These are phyloP conservation scores for Solanum bulbocastanum DNA, from an alignment of 257 asterid genomes.

Conservation along the genomic window DNA sequence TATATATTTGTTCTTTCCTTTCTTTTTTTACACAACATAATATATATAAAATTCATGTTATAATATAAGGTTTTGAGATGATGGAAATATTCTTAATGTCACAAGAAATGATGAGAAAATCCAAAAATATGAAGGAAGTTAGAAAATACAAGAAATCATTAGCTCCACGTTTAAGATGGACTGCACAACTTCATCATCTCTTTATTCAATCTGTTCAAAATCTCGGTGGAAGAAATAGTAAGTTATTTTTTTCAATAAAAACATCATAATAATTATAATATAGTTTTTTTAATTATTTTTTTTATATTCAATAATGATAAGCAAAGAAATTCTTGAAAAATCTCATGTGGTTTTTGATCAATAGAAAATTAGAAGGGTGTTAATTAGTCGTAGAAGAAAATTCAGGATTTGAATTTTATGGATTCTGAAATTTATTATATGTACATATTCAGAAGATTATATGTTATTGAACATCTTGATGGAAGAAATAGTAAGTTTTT, in stretches of 20 bases:
- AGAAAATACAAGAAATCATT: constrained; percentile 20
- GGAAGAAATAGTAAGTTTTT: not conserved
- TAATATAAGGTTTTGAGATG: not conserved
- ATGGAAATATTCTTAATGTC: not conserved
- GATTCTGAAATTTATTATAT: not conserved
- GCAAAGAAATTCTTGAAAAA: not conserved
- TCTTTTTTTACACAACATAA: not conserved
- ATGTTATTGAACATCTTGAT: not conserved
- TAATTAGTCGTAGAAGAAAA: not conserved
- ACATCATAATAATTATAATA: not conserved
- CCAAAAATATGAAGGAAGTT: not conserved
- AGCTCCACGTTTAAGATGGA: constrained; percentile 24
- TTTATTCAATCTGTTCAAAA: constrained; percentile 17
- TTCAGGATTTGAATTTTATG: not conserved
- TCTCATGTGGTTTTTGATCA: not conserved
- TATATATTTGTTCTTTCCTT: not conserved
- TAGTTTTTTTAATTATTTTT: not conserved
- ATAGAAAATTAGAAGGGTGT: not conserved
- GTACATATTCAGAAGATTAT: not conserved
- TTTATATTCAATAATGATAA: not conserved
- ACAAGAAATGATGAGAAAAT: not conserved
- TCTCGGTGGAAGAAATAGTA: constrained; percentile 30
- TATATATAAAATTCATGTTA: not conserved
- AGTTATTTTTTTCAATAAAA: not conserved
- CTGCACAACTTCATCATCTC: constrained; percentile 26